Evolutionary conservation across 208 protist genomes (phyloP).

Genomic region (Acanthamoeba culbertsoni): DNA sequence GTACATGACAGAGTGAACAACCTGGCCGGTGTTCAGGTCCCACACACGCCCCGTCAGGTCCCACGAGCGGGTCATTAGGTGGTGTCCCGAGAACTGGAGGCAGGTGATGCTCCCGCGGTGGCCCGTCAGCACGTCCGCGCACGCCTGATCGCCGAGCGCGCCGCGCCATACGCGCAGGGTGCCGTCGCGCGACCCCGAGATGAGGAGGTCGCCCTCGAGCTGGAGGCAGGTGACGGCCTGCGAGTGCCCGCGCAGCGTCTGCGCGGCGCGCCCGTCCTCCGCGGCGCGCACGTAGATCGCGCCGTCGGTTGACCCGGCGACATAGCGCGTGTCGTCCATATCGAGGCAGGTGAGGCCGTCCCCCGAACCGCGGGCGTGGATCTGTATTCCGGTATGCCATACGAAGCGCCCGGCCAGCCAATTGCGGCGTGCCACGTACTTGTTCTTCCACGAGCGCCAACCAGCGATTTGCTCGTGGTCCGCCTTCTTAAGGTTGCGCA

Average conservation of each 20-base stretch:
- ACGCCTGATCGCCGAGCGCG: not conserved
- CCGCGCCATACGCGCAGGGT: not conserved
- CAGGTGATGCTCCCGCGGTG: not conserved
- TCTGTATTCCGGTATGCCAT: not conserved
- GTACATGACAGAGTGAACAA: not conserved
- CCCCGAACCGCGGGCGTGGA: not conserved
- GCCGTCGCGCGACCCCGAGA: not conserved
- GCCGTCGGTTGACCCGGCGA: not conserved
- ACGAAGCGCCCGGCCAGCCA: not conserved
- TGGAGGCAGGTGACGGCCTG: not conserved
- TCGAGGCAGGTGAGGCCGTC: not conserved
- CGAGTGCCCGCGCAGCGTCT: not conserved
- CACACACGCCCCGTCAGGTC: constrained; percentile 2
- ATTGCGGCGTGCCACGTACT: not conserved
- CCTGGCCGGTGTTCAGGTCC: constrained; percentile 27
- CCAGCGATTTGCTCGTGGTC: constrained; percentile 1
- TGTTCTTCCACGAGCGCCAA: constrained; percentile 49
- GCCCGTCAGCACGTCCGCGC: not conserved
- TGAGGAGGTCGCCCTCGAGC: not conserved
- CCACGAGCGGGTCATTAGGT: not conserved
- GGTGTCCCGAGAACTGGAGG: constrained; percentile 1
- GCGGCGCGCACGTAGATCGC: constrained; percentile 7
- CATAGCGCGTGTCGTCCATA: not conserved
- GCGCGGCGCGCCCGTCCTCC: not conserved
- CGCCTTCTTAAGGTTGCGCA: no score